Percentiles rank a stretch among this genome's conserved stretches.
Evolutionary conservation across 2,329 filamentous ascomycete genomes (phyloP).

Genomic region (Xylaria sp.): DNA sequence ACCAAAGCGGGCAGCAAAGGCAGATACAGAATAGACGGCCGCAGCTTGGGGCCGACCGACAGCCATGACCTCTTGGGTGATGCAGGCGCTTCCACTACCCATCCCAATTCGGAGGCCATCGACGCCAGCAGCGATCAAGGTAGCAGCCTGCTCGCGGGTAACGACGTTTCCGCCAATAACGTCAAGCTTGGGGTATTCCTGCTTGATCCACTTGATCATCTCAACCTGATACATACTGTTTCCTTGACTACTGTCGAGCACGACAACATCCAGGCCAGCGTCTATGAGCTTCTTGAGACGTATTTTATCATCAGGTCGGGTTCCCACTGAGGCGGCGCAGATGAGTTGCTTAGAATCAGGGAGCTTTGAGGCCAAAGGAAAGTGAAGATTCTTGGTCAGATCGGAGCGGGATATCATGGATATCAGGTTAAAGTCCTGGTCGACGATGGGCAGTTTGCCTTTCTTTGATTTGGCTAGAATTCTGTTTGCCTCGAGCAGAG

Average conservation of each 20-base stretch:
- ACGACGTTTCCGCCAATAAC: constrained; percentile 99
- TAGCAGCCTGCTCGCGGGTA: constrained; percentile 92
- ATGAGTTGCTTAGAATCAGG: constrained; percentile 97
- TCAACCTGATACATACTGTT: constrained; percentile 99
- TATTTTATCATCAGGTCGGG: constrained; percentile 87
- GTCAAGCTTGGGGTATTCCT: constrained; percentile 82
- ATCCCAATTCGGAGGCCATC: constrained; percentile 98
- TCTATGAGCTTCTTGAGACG: constrained; percentile 88
- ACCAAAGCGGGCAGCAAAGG: constrained; percentile 90
- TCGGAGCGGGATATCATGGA: constrained; percentile 94
- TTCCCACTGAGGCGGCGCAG: constrained; percentile 93
- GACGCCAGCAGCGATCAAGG: constrained; percentile 88
- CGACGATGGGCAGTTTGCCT: constrained; percentile 94
- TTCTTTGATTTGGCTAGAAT: constrained; percentile 97
- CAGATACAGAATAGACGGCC: constrained; percentile 86
- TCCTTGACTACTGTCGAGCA: constrained; percentile 95
- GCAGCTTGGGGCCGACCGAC: constrained; percentile 96
- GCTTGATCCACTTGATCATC: constrained; percentile 97
- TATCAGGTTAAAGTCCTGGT: constrained; percentile 81
- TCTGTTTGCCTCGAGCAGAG: constrained; percentile 85
- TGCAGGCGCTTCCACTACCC: constrained; percentile 97
- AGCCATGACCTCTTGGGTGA: constrained; percentile 99
- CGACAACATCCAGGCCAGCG: constrained; percentile 91
- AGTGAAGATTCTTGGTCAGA: constrained; percentile 98
- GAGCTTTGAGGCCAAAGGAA: constrained; percentile 94